Evolutionary conservation across 1,284 basidiomycete species (phyloP), one percentile per base, ranked within the genome.

Genomic region (Irpex sp.): DNA sequence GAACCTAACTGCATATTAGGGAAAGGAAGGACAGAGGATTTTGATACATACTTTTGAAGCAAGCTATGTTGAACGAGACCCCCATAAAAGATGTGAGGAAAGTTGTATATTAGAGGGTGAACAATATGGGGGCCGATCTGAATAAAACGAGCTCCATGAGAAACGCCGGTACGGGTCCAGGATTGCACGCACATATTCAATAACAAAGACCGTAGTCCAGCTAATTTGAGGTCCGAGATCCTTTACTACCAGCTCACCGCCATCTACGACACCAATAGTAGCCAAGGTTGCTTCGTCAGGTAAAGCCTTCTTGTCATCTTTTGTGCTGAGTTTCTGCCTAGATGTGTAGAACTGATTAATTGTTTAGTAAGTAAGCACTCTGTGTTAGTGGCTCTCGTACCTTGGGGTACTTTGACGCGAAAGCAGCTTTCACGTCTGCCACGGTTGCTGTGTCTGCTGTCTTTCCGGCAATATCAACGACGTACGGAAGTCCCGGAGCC

Each of bases 51-150:
- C 91, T 83, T 88, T 76, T 97, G 96, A 71, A 97, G 74, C 56
- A 80, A 74, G 70, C 92, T 94, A 70, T 92, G 92, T 59, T 86
- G 78, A 38, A 94, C 88, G 15, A 81, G 76, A 21, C 78, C 76
- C 7, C 93, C 84, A 72, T 92, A 96, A 74, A 93, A 83, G 31
- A 88, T 56, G 56, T 82, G 77, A 1, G 89, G 88, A 67, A 90
- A 84, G 71, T 87, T 79, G 77, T 96, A 97, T 63, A 97, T 79
- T 37, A 96, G 75, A 0, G 97, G 94, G 75, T 98, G 96, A 70
- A 99, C 91, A 71, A 98, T 67, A 61, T 99, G 82, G 0, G 97
- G 97, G 2, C 97, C 97, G 59, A 81, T 79, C 95, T 97, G 64
- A 9, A n/a, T 11, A 19, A 6, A 31, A 44, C n/a, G 11, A 8